phyloP scores from a whole-genome alignment of 1,284 basidiomycete species.

The Clitocybe nebularis region DNA sequence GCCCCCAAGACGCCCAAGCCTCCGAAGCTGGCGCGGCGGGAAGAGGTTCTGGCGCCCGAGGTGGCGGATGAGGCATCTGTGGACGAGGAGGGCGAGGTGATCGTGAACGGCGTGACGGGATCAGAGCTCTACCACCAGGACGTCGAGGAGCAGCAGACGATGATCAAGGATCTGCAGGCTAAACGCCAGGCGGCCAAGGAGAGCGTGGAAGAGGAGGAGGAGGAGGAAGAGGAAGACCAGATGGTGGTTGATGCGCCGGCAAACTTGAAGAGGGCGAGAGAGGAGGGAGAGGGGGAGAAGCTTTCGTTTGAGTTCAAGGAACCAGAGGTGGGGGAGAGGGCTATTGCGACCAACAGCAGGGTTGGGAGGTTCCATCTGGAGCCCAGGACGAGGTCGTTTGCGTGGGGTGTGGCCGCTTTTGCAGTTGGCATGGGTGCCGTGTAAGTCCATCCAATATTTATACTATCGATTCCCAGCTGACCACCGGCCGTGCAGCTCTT shows the following conservation, averaged over 20 bases:
- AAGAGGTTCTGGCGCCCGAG: conserved; percentile 41
- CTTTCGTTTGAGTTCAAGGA: conserved; percentile 63
- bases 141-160: conserved; percentile 64
- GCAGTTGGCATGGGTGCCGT: conserved; percentile 68
- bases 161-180: conserved; percentile 64
- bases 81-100: conserved; percentile 53
- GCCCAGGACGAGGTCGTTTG: conserved; percentile 63
- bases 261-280: conserved; percentile 48
- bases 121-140: conserved; percentile 64
- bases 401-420: conserved; percentile 74
- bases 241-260: conserved; percentile 24
- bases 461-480: conserved; percentile 4
- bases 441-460: conserved; percentile 47
- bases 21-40: conserved; percentile 36
- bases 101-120: conserved; percentile 50
- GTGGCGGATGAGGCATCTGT: conserved; percentile 60
- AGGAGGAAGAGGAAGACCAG: conserved; percentile 23
- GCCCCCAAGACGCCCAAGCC: conserved; percentile 29
- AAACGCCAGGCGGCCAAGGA: conserved; percentile 35
- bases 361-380: conserved; percentile 47
- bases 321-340: conserved; percentile 52
- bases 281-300: conserved; percentile 44
- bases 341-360: conserved; percentile 62
- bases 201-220: conserved; percentile 15
- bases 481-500: conserved; percentile 30